Percentiles rank a stretch among this genome's conserved stretches.
Conservation (phyloP, 192 early-diverging fungal species). For the Coemansia sp. region DNA sequence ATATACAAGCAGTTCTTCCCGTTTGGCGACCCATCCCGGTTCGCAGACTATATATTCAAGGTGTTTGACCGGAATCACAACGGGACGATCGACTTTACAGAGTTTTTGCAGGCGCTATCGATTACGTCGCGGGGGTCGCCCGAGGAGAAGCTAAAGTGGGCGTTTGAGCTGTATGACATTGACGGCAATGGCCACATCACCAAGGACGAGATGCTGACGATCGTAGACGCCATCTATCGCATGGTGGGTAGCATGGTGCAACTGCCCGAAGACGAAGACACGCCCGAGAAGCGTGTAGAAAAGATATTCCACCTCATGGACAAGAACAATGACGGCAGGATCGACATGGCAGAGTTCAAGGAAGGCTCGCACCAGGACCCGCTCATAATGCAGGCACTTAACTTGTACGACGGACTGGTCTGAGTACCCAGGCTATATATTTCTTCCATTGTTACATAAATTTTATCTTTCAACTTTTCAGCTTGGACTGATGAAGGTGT, state of each 20-base stretch:
- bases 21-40: slow-evolving; percentile 89
- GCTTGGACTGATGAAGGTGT: not conserved
- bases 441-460: not conserved
- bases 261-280: slow-evolving; percentile 87
- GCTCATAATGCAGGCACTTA: slow-evolving; percentile 83
- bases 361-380: slow-evolving; percentile 87
- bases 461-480: not conserved
- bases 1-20: slow-evolving; percentile 97
- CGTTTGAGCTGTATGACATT: slow-evolving; percentile 90
- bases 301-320: slow-evolving; percentile 93
- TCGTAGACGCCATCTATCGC: slow-evolving; percentile 94
- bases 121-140: slow-evolving; percentile 78
- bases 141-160: slow-evolving; percentile 87
- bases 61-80: slow-evolving; percentile 91
- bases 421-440: slow-evolving; percentile 39
- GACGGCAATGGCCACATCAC: slow-evolving; percentile 86
- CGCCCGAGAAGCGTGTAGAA: slow-evolving; percentile 84
- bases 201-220: slow-evolving; percentile 83
- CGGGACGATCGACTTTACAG: slow-evolving; percentile 87
- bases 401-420: slow-evolving; percentile 82
- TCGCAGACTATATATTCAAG: slow-evolving; percentile 89
- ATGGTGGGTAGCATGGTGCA: slow-evolving; percentile 93
- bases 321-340: slow-evolving; percentile 76
- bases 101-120: slow-evolving; percentile 85
- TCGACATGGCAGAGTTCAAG: slow-evolving; percentile 85